These are phyloP conservation scores for Diaporthe vaccinii DNA, from an alignment of 2,329 filamentous ascomycete genomes.

Conservation along the genomic window DNA sequence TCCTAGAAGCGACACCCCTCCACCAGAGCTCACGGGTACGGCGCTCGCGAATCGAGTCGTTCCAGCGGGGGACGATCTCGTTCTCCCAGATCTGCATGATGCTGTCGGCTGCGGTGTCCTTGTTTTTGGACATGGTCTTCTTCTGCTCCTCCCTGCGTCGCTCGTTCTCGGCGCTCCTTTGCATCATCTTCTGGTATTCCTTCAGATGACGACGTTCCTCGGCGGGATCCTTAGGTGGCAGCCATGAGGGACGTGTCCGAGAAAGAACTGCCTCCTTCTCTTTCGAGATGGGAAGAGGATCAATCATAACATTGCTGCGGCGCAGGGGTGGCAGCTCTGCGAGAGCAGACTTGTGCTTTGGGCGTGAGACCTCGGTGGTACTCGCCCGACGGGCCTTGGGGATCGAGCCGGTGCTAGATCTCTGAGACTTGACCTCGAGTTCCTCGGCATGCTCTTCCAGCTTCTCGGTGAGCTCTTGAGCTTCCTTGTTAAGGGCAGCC, in stretches of 20 bases:
- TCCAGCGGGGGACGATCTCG: slow-evolving; percentile 83
- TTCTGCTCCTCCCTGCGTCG: slow-evolving; percentile 69
- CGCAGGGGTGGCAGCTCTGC: slow-evolving; percentile 78
- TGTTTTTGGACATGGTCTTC: slow-evolving; percentile 64
- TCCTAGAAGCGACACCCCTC: slow-evolving; percentile 80
- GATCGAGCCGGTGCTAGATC: slow-evolving; percentile 54
- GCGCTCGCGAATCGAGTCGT: slow-evolving; percentile 75
- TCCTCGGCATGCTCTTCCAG: slow-evolving; percentile 83
- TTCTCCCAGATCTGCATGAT: slow-evolving; percentile 79
- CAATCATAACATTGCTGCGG: slow-evolving; percentile 84
- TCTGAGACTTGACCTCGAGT: slow-evolving; percentile 62
- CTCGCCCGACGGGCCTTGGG: slow-evolving; percentile 52
- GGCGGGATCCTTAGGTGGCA: slow-evolving; percentile 87
- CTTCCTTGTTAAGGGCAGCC: slow-evolving; percentile 78
- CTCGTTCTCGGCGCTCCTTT: slow-evolving; percentile 70
- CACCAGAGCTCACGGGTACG: slow-evolving; percentile 85
- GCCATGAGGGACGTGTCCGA: slow-evolving; percentile 84
- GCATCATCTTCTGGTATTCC: slow-evolving; percentile 89
- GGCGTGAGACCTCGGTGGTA: slow-evolving; percentile 58
- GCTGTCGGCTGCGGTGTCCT: slow-evolving; percentile 68
- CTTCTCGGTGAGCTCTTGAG: slow-evolving; percentile 81
- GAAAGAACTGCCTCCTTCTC: slow-evolving; percentile 89
- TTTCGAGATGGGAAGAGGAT: slow-evolving; percentile 85
- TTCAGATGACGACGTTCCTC: slow-evolving; percentile 92
- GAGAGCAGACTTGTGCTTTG: slow-evolving; percentile 74